Conservation (phyloP, 768 basidiomycete genomes). For the Floccularia luteovirens region DNA sequence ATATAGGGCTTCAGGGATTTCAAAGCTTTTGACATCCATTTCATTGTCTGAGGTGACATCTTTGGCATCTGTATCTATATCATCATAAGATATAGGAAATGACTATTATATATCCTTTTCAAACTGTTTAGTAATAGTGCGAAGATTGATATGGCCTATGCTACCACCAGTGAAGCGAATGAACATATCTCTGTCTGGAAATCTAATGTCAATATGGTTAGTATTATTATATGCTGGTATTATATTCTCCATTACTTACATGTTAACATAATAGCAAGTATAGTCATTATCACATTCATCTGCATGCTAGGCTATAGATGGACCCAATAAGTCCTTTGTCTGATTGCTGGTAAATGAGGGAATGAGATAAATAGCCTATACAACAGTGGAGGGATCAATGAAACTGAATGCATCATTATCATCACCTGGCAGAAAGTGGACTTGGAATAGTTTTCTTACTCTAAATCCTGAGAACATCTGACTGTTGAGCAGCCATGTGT, state of each 20-base stretch:
- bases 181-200: slow-evolving; percentile 25
- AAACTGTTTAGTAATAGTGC: too few species aligned
- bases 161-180: slow-evolving; percentile 23
- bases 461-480: neutral
- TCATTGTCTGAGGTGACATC: too few species aligned
- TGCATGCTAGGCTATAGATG: slow-evolving; percentile 8
- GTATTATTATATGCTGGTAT: slow-evolving; percentile 3
- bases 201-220: slow-evolving; percentile 14
- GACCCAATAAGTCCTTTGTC: slow-evolving; percentile 9
- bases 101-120: too few species aligned
- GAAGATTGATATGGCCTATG: slow-evolving; percentile 25
- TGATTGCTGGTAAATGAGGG: slow-evolving; percentile 23
- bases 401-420: slow-evolving; percentile 31
- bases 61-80: too few species aligned
- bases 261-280: slow-evolving; percentile 23
- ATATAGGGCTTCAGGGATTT: too few species aligned
- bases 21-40: too few species aligned
- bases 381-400: slow-evolving; percentile 30
- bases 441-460: neutral
- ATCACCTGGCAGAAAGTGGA: neutral
- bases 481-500: too few species aligned
- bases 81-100: too few species aligned
- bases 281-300: slow-evolving; percentile 19
- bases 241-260: slow-evolving; percentile 20
- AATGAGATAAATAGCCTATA: slow-evolving; percentile 32